Conservation (phyloP, 176 grass and related monocot species). For the Puya raimondii region DNA sequence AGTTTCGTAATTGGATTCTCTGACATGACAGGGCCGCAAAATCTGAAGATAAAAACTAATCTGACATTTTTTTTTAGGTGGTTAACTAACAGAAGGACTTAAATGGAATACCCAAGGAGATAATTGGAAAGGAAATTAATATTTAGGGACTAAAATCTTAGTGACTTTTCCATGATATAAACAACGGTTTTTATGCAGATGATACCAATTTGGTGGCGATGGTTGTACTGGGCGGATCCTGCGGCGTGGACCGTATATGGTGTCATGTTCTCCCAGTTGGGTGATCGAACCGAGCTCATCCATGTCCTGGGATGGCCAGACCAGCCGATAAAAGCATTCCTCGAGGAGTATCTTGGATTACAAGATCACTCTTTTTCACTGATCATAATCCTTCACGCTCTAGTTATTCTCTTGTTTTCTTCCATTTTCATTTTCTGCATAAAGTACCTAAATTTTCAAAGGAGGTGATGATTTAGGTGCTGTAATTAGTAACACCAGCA, state of each 20-base stretch:
- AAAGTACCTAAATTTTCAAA: conserved; percentile 49
- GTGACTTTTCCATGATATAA: background rate
- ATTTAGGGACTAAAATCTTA: too few relatives aligned
- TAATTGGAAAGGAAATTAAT: too few relatives aligned
- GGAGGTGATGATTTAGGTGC: conserved; percentile 15
- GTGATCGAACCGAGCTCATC: conserved; percentile 24
- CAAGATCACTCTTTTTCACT: conserved; percentile 26
- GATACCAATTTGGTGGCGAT: conserved; percentile 53
- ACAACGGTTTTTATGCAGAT: conserved; percentile 12
- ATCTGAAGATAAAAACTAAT: too few relatives aligned
- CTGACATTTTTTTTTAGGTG: too few relatives aligned
- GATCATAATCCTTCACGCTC: conserved; percentile 27
- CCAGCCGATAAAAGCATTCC: conserved; percentile 29
- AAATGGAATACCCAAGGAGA: too few relatives aligned
- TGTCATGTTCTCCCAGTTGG: conserved; percentile 37
- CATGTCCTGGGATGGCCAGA: conserved; percentile 12
- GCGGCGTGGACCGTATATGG: conserved; percentile 41
- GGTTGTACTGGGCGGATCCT: conserved; percentile 51
- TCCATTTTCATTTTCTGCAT: conserved; percentile 36
- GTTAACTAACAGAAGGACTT: too few relatives aligned
- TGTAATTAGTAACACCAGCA: background rate
- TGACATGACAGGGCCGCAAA: too few relatives aligned
- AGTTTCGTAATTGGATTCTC: too few relatives aligned
- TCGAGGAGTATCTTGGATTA: conserved; percentile 30
- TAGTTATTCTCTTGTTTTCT: conserved; percentile 24